Evolutionary conservation across 345 rosid species (phyloP).

Genomic region (Lepidium africanum): DNA sequence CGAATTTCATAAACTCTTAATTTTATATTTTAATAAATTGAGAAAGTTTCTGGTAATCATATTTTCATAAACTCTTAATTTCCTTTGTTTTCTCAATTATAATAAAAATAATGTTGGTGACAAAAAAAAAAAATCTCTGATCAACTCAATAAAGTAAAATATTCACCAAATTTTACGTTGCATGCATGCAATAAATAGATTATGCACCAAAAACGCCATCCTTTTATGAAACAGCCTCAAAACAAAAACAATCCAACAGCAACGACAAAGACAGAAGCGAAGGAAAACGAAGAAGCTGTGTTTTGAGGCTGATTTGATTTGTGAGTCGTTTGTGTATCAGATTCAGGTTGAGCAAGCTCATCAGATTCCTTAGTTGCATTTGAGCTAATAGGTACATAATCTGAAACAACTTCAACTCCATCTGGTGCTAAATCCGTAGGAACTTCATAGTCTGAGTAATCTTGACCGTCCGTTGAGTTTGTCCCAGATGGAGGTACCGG

Average conservation of each 20-base stretch:
- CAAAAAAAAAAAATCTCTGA: not conserved
- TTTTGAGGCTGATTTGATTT: not conserved
- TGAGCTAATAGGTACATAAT: not conserved
- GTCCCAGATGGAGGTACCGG: not conserved
- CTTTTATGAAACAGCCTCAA: not conserved
- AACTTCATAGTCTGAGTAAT: conserved; percentile 26
- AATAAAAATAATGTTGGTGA: too few species aligned
- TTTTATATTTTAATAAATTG: too few species aligned
- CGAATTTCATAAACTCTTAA: too few species aligned
- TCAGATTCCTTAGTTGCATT: not conserved
- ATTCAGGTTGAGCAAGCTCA: conserved; percentile 2
- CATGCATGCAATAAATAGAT: not conserved
- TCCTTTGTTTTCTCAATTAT: too few species aligned
- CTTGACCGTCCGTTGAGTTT: not conserved
- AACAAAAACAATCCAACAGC: conserved; percentile 3
- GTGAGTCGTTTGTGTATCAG: not conserved
- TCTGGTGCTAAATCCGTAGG: conserved; percentile 13
- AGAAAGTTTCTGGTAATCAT: too few species aligned
- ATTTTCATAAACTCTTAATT: too few species aligned
- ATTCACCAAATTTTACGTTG: not conserved
- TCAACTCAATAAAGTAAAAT: not conserved
- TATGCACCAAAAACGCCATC: not conserved
- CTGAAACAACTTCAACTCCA: conserved; percentile 16
- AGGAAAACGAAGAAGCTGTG: conserved; percentile 1
- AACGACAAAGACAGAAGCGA: not conserved